Percentiles rank a stretch among this genome's conserved stretches.
phyloP scores from a whole-genome alignment of 768 basidiomycete genomes.

The Piloderma croceum region DNA sequence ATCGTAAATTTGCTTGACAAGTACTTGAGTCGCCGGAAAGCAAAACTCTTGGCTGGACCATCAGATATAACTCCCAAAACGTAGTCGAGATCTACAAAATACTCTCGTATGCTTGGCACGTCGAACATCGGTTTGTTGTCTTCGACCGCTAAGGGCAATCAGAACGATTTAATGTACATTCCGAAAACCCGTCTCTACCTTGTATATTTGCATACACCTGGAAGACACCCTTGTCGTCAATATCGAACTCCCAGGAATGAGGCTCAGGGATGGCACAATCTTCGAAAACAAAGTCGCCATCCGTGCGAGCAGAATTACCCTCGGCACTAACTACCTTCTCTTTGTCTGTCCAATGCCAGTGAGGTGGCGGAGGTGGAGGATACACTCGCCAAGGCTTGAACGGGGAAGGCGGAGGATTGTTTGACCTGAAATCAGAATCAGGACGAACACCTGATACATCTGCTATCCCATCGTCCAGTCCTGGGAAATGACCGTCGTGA shows the following conservation, averaged over 20 bases:
- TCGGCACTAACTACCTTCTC: conserved; percentile 41
- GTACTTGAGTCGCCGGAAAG: conserved; percentile 87
- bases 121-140: conserved; percentile 60
- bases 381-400: conserved; percentile 81
- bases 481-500: conserved; percentile 74
- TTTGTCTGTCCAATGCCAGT: conserved; percentile 83
- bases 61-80: conserved; percentile 87
- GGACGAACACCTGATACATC: conserved; percentile 66
- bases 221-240: conserved; percentile 88
- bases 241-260: conserved; percentile 57
- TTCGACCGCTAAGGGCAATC: conserved; percentile 13
- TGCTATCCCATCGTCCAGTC: conserved; percentile 55
- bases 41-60: conserved; percentile 94
- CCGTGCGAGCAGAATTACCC: conserved; percentile 17
- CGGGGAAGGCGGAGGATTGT: conserved; percentile 22
- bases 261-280: conserved; percentile 68
- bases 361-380: conserved; percentile 88
- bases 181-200: conserved; percentile 21
- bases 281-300: conserved; percentile 61
- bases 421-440: conserved; percentile 39
- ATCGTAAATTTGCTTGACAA: conserved; percentile 91
- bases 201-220: conserved; percentile 62
- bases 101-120: conserved; percentile 85
- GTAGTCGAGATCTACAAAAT: conserved; percentile 93
- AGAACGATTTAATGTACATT: background rate